Percentiles rank a stretch among this genome's conserved stretches.
phyloP scores from a whole-genome alignment of 805 yeast species.

The Brettanomyces sp. region DNA sequence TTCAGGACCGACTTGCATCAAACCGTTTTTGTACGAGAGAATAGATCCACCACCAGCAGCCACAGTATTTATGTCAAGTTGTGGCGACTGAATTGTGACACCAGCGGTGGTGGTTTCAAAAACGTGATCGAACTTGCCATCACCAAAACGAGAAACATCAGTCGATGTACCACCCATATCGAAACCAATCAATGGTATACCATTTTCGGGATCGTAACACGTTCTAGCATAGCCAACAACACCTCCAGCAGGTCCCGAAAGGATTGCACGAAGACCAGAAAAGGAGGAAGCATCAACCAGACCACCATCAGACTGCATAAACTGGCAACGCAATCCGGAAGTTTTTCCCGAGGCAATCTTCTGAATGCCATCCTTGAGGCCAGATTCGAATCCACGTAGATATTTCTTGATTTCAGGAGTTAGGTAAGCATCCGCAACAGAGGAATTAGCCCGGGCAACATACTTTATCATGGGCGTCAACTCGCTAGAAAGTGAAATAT shows the following conservation, averaged over 20 bases:
- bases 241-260: slow-evolving; percentile 98
- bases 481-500: slow-evolving; percentile 59
- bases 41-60: slow-evolving; percentile 84
- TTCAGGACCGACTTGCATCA: slow-evolving; percentile 79
- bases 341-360: slow-evolving; percentile 22
- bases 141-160: slow-evolving; percentile 65
- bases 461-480: slow-evolving; percentile 74
- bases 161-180: slow-evolving; percentile 93
- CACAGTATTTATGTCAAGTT: slow-evolving; percentile 69
- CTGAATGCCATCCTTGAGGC: slow-evolving; percentile 44
- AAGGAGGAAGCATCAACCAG: slow-evolving; percentile 75
- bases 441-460: slow-evolving; percentile 67
- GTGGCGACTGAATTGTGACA: slow-evolving; percentile 76
- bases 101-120: slow-evolving; percentile 83
- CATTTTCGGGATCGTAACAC: slow-evolving; percentile 47
- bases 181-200: slow-evolving; percentile 61
- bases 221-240: slow-evolving; percentile 89
- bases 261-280: slow-evolving; percentile 79
- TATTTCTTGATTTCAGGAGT: slow-evolving; percentile 72
- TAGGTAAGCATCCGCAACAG: slow-evolving; percentile 74
- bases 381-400: slow-evolving; percentile 49
- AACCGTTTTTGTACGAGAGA: slow-evolving; percentile 56
- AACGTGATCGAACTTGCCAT: slow-evolving; percentile 63
- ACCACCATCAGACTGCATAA: slow-evolving; percentile 98
- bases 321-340: slow-evolving; percentile 51